Percentiles rank a stretch among this genome's conserved stretches.
These are phyloP conservation scores for Alternaria longipes DNA, from an alignment of 2,329 filamentous ascomycete species.

Conservation along the genomic window DNA sequence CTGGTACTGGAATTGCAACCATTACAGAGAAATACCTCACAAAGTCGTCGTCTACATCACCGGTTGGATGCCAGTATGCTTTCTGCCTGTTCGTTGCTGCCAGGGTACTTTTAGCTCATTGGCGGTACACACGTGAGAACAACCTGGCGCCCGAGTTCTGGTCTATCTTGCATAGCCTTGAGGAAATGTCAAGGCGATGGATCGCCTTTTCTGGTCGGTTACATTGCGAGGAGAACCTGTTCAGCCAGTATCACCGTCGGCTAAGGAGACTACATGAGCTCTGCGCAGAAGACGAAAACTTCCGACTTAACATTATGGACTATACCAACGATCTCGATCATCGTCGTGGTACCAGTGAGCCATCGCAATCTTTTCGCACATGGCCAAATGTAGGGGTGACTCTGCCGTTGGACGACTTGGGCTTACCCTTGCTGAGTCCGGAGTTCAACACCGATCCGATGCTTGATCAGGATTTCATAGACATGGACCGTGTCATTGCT, in stretches of 20 bases:
- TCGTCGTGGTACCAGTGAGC: background rate
- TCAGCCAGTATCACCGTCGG: background rate
- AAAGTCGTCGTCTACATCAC: constrained; percentile 22
- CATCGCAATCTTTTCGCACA: background rate
- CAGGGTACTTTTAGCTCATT: constrained; percentile 27
- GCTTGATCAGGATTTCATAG: constrained; percentile 27
- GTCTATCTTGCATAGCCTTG: background rate
- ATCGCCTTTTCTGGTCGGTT: background rate
- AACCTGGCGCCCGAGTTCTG: background rate
- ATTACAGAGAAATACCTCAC: constrained; percentile 30
- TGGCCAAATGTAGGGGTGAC: background rate
- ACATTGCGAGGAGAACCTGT: background rate
- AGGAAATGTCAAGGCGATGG: background rate
- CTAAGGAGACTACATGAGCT: background rate
- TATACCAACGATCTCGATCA: background rate
- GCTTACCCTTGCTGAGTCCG: background rate
- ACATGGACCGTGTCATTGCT: constrained; percentile 32
- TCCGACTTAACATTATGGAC: background rate
- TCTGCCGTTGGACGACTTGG: background rate
- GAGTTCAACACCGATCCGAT: background rate
- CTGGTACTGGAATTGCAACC: constrained; percentile 27
- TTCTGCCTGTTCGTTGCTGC: constrained; percentile 36
- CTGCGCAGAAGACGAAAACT: background rate
- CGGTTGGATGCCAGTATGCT: constrained; percentile 24
- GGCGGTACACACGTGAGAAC: constrained; percentile 18